phyloP scores from a whole-genome alignment of 2,329 filamentous ascomycete genomes.

The Talaromyces rugulosus region DNA sequence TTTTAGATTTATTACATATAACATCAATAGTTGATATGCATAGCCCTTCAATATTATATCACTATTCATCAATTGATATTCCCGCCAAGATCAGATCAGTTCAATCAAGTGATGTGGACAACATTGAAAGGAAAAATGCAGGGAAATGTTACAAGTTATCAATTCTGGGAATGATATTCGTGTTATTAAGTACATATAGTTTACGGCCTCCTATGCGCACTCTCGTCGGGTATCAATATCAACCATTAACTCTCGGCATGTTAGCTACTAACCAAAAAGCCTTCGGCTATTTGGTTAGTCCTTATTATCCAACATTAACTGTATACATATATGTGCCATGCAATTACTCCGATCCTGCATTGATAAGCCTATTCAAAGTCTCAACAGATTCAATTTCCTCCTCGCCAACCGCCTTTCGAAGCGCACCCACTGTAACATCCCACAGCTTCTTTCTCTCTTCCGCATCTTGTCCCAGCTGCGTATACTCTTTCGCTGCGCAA shows the following conservation, averaged over 20 bases:
- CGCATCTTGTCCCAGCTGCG: constrained; percentile 7
- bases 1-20: too few species aligned
- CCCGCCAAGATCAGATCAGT: too few species aligned
- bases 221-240: not conserved
- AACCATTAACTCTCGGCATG: not conserved
- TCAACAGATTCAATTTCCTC: constrained; percentile 8
- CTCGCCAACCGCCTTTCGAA: constrained; percentile 8
- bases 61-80: not conserved
- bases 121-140: too few species aligned
- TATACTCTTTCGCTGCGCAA: constrained; percentile 7
- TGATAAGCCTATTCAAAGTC: constrained; percentile 2
- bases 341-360: not conserved
- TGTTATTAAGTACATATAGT: not conserved
- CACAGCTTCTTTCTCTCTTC: constrained; percentile 6
- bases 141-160: not conserved
- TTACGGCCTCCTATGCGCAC: not conserved
- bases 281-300: too few species aligned
- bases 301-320: not conserved
- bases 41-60: not conserved
- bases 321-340: not conserved
- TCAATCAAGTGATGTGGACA: too few species aligned
- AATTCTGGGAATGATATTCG: not conserved
- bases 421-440: constrained; percentile 5
- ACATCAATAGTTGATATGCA: too few species aligned
- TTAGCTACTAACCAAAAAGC: too few species aligned